Conservation (phyloP, 179 eudicot genomes). For the Heliamphora pulchella region DNA sequence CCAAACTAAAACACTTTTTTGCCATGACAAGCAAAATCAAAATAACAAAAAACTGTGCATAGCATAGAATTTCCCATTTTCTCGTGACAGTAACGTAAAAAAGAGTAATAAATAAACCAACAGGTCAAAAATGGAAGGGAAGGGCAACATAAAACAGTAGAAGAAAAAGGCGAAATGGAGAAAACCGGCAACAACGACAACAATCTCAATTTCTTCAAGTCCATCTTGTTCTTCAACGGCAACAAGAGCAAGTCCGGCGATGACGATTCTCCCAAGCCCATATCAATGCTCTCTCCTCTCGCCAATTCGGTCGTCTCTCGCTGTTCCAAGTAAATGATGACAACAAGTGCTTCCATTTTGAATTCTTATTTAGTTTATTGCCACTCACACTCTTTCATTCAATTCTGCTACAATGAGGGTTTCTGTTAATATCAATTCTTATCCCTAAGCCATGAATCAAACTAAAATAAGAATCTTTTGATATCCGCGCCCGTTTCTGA, state of each 20-base stretch:
- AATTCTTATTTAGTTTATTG: too few species aligned
- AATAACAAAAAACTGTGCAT: too few species aligned
- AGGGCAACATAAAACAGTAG: background rate
- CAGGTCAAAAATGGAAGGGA: background rate
- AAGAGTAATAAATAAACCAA: too few species aligned
- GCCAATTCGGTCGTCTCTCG: constrained; percentile 57
- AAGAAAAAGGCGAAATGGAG: background rate
- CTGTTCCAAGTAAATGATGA: constrained; percentile 42
- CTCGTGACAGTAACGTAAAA: too few species aligned
- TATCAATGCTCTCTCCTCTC: constrained; percentile 42
- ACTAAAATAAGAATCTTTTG: background rate
- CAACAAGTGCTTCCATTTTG: background rate
- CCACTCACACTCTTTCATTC: background rate
- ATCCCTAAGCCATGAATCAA: background rate
- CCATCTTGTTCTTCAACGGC: constrained; percentile 13
- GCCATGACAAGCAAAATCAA: too few species aligned
- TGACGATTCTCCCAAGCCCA: constrained; percentile 29
- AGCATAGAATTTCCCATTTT: too few species aligned
- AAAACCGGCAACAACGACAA: background rate
- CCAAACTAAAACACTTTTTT: too few species aligned
- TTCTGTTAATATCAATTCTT: background rate
- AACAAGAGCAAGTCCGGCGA: background rate
- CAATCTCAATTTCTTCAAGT: constrained; percentile 2
- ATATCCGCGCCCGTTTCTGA: too few species aligned
- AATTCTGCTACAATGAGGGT: background rate